Percentiles rank a stretch among this genome's conserved stretches.
Conservation (phyloP, 192 early-diverging fungal genomes). For the Umbelopsis sp. region DNA sequence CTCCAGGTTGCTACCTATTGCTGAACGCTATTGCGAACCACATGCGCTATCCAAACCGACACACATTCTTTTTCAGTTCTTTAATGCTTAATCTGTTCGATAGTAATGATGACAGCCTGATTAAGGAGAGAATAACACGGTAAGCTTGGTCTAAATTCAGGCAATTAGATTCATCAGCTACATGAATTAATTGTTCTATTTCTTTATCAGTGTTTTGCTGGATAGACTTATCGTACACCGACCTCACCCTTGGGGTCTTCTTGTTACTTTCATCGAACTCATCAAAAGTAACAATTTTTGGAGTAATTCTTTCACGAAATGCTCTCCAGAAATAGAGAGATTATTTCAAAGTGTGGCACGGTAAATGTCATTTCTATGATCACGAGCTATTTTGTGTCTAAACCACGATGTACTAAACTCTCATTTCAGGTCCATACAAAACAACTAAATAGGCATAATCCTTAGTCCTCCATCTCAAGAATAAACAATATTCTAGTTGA, state of each 20-base stretch:
- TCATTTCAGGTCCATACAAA: neutral
- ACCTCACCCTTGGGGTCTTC: slow-evolving; percentile 97
- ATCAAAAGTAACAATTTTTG: slow-evolving; percentile 82
- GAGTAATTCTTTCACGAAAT: slow-evolving; percentile 61
- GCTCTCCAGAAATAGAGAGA: slow-evolving; percentile 78
- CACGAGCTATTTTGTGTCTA: neutral
- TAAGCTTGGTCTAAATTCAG: slow-evolving; percentile 27
- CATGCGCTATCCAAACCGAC: slow-evolving; percentile 93
- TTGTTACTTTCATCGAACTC: slow-evolving; percentile 95
- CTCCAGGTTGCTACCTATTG: slow-evolving; percentile 74
- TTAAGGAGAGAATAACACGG: slow-evolving; percentile 93
- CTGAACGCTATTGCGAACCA: slow-evolving; percentile 94
- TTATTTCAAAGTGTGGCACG: slow-evolving; percentile 69
- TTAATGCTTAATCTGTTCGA: slow-evolving; percentile 86
- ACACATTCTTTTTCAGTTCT: slow-evolving; percentile 93
- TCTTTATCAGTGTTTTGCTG: slow-evolving; percentile 72
- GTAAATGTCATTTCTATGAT: slow-evolving; percentile 22
- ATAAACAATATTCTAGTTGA: neutral
- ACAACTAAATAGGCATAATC: neutral
- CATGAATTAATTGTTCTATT: neutral
- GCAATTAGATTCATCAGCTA: neutral
- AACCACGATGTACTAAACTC: neutral
- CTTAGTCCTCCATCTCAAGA: neutral
- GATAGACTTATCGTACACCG: slow-evolving; percentile 96
- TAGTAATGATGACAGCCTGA: slow-evolving; percentile 66